Evolutionary conservation across 176 grass and related monocot genomes (phyloP).

Genomic region (Guadua angustifolia): DNA sequence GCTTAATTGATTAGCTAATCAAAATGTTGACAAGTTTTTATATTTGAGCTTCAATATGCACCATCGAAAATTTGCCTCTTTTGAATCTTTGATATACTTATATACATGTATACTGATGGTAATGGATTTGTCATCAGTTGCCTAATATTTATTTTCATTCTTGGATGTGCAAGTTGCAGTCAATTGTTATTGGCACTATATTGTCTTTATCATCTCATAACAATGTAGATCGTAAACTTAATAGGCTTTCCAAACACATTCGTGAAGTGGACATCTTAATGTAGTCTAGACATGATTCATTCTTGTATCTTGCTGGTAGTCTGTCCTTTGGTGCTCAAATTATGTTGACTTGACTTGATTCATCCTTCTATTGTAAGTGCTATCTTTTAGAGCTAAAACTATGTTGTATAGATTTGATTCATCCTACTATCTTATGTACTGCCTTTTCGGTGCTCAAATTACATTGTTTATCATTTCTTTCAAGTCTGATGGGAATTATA

Average conservation of each 20-base stretch:
- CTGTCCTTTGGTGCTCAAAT: neutral
- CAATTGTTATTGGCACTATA: too few species aligned
- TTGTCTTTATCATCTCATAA: too few species aligned
- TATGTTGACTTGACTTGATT: slow-evolving; percentile 2
- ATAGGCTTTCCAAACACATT: slow-evolving; percentile 35
- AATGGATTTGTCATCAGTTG: neutral
- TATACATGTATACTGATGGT: neutral
- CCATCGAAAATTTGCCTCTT: slow-evolving; percentile 1
- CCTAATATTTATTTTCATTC: neutral
- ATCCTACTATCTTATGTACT: neutral
- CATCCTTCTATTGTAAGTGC: slow-evolving; percentile 11
- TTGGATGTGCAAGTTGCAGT: neutral
- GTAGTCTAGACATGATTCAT: slow-evolving; percentile 23
- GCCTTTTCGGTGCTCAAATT: slow-evolving; percentile 24
- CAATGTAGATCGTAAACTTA: slow-evolving; percentile 32
- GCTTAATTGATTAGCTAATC: neutral
- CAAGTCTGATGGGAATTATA: neutral
- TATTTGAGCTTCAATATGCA: slow-evolving; percentile 1
- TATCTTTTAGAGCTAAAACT: slow-evolving; percentile 5
- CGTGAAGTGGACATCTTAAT: slow-evolving; percentile 32
- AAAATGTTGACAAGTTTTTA: neutral
- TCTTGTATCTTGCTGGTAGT: slow-evolving; percentile 9
- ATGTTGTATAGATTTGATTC: neutral
- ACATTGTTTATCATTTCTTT: neutral
- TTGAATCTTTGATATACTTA: neutral